Base-by-base conservation (phyloP, 2,329 filamentous ascomycete species). In the Curvularia eragrostidis region DNA sequence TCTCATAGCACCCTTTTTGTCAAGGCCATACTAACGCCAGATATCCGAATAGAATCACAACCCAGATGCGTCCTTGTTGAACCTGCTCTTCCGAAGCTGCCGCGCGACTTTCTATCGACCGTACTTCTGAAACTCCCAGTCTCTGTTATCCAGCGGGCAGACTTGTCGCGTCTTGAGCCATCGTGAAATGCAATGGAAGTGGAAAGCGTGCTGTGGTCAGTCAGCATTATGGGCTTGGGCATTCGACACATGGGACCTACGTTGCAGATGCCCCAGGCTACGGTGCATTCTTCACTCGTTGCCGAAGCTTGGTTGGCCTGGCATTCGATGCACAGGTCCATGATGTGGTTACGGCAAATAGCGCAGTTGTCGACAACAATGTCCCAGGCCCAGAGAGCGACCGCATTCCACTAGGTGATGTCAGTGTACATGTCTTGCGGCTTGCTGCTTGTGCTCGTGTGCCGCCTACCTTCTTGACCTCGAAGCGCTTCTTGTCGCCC, bases 51-150 rank as follows among this genome's bases (percentile, higher is more conserved):
- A 54, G 62, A 65, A 61, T 59, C 53, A 60, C 63, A 53, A 58
- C 55, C 60, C 63, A 63, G 50, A 49, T 64, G 28, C 43, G 57
- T 55, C 39, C 23, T 42, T 46, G 47, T 21, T 30, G 38, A 49
- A 57, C 36, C 50, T 41, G 44, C 38, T 43, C 34, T 21, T 46
- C 36, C 28, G 39, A 46, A 47, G 36, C 32, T 43, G 30, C 36
- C 42, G 19, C 42, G 19, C 42, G 42, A 21, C 24, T 57, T 41
- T 59, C 52, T 71, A 89, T 72, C 87, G 85, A 65, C 95, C 95
- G 77, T 99, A 99, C 79, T 98, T 99, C 80, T 99, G 95, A 83
- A 98, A 99, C 77, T 99, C 95, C 95, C 95, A 99, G 79, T 99
- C 95, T 71, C 94, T 85, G 81, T 99, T 99, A 81, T 99, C 95